Percentiles rank a stretch among this genome's conserved stretches.
These are phyloP conservation scores for Ichthyophthirius multifiliis DNA, from an alignment of 169 alveolate genomes.

Conservation along the genomic window DNA sequence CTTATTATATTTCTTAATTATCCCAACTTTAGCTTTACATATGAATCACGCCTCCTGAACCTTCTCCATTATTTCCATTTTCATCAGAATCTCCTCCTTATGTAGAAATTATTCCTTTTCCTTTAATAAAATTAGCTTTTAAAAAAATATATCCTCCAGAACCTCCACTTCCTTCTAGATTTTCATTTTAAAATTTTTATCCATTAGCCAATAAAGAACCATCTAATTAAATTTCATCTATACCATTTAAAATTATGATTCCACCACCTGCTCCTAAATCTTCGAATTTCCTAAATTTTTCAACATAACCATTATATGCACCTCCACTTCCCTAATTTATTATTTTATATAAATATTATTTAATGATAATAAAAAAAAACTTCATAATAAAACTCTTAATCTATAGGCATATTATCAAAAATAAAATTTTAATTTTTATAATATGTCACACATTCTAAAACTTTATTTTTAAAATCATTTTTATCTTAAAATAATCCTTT, in stretches of 20 bases:
- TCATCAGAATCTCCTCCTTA: not conserved
- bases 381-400: not conserved
- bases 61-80: not conserved
- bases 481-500: not conserved
- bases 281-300: not conserved
- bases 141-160: not conserved
- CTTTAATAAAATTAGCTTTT: not conserved
- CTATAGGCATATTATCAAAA: not conserved
- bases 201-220: not conserved
- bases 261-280: not conserved
- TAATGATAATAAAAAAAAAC: no score
- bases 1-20: not conserved
- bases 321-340: constrained; percentile 21
- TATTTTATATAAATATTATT: no score
- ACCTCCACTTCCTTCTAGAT: not conserved
- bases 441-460: not conserved
- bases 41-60: not conserved
- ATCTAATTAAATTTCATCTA: no score
- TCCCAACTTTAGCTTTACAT: not conserved
- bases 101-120: not conserved
- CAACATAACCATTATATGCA: not conserved
- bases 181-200: not conserved
- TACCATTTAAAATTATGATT: not conserved
- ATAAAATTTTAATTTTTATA: not conserved
- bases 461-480: not conserved